A percentile compares a stretch with the other conserved stretches of the same genome.
Conservation (phyloP, 2,329 filamentous ascomycete genomes). For the Paecilomyces sp. region DNA sequence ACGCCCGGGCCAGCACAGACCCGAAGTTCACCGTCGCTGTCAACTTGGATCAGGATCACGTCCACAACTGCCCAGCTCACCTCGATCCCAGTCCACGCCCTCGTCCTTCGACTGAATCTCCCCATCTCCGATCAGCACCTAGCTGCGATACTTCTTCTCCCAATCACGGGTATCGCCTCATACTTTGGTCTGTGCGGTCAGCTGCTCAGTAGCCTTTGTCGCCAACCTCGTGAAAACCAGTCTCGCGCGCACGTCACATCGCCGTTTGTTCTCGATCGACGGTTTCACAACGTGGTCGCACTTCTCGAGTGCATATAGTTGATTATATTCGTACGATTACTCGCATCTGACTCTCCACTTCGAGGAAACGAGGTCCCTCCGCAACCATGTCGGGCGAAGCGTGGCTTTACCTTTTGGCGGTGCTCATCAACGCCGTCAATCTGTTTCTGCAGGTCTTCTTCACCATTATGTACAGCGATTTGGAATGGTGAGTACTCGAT, state of each 20-base stretch:
- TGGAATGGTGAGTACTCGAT: conserved; percentile 77
- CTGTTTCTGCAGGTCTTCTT: conserved; percentile 99
- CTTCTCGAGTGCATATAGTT: not conserved
- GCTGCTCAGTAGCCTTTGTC: not conserved
- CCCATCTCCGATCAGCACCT: not conserved
- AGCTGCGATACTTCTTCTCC: not conserved
- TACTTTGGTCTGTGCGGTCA: not conserved
- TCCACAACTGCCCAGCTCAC: not conserved
- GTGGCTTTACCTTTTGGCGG: conserved; percentile 95
- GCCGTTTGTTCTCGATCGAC: not conserved
- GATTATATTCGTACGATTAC: not conserved
- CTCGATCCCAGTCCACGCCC: not conserved
- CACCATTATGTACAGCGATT: conserved; percentile 99
- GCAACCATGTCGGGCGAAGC: conserved; percentile 88
- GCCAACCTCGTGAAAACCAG: not conserved
- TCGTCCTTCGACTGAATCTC: not conserved
- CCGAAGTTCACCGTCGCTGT: not conserved
- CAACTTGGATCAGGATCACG: not conserved
- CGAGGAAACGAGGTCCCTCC: not conserved
- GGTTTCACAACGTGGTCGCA: not conserved
- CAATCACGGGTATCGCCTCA: not conserved
- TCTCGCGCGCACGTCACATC: not conserved
- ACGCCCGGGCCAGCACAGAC: not conserved
- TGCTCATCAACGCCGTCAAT: conserved; percentile 99
- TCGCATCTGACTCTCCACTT: not conserved